Base-by-base conservation (phyloP, 2,329 filamentous ascomycete genomes). In the Fusarium globosum region DNA sequence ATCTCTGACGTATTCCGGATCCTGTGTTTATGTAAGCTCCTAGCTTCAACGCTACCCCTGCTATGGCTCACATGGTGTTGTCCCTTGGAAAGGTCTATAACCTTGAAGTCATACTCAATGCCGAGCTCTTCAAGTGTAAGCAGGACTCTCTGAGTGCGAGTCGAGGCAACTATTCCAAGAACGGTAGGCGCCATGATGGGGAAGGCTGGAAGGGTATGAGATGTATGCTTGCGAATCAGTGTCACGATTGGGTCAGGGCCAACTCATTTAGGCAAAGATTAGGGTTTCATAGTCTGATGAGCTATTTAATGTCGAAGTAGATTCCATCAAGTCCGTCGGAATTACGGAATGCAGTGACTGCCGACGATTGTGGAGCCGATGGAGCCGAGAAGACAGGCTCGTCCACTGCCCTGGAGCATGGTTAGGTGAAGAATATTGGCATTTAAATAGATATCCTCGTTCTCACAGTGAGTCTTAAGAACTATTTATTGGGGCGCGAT, bases 41-140 rank as follows among this genome's bases (percentile, higher is more conserved):
- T 20, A 18, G 12, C 4, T 6, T 51, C 30, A 4, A 13, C 7
- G 6, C 4, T 6, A 4, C 2, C 0, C 7, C 2, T 35, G 30
- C 8, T 14, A 3, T 20, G 15, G 23, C 56, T 49, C 6, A 59
- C 56, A 1, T 39, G 56, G 23, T 59, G 56, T 2, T 49, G 23
- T 6, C 56, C 42, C 6, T 59, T 59, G 6, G 30, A 35, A 6
- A 59, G 56, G 6, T 59, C 41, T 9, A 59, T 2, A 4, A n/a
- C 18, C 14, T 39, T 38, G 10, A 59, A 23, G 0, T 59, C 33
- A 49, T 59, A 49, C 4, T 49, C 20, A 8, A 59, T 39, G 0
- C 42, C 42, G 4, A 59, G 41, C 8, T 59, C 56, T 30, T 59
- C 56, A 21, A 59, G 12, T 14, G 11, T 20, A 14, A 59, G 26